Conservation (phyloP, 352 stramenopile genomes). For the Aphanomyces invadans region DNA sequence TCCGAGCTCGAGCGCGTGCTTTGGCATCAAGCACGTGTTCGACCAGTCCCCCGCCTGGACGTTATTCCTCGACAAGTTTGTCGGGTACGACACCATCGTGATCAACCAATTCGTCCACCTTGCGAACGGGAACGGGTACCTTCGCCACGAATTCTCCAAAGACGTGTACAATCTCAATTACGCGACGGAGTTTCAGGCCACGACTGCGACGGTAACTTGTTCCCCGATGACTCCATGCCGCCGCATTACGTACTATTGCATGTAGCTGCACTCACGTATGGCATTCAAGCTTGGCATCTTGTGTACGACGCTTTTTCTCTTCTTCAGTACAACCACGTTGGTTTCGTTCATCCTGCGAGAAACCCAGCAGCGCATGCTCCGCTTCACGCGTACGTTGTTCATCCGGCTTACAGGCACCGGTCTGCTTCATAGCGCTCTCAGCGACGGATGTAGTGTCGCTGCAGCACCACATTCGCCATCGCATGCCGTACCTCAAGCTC, state of each 20-base stretch:
- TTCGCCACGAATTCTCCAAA: constrained; percentile 56
- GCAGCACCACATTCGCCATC: constrained; percentile 63
- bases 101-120: constrained; percentile 85
- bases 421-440: no score
- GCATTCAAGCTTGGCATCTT: constrained; percentile 86
- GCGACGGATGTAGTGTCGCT: constrained; percentile 48
- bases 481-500: constrained; percentile 64
- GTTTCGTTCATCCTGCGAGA: constrained; percentile 90
- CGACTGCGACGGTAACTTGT: constrained; percentile 27
- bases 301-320: constrained; percentile 88
- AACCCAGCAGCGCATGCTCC: constrained; percentile 89
- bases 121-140: constrained; percentile 45
- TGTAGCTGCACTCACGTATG: constrained; percentile 34
- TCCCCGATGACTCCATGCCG: no score
- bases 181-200: constrained; percentile 43
- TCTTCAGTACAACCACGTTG: constrained; percentile 90
- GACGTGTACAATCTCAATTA: constrained; percentile 64
- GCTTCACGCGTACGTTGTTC: constrained; percentile 62
- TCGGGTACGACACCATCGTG: constrained; percentile 89
- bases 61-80: constrained; percentile 33
- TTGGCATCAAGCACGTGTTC: constrained; percentile 39
- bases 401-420: no score
- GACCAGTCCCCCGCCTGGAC: constrained; percentile 36
- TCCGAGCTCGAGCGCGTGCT: constrained; percentile 38
- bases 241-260: no score